These are phyloP conservation scores for Craterostigma plantagineum DNA, from an alignment of 257 asterid genomes.

Conservation along the genomic window DNA sequence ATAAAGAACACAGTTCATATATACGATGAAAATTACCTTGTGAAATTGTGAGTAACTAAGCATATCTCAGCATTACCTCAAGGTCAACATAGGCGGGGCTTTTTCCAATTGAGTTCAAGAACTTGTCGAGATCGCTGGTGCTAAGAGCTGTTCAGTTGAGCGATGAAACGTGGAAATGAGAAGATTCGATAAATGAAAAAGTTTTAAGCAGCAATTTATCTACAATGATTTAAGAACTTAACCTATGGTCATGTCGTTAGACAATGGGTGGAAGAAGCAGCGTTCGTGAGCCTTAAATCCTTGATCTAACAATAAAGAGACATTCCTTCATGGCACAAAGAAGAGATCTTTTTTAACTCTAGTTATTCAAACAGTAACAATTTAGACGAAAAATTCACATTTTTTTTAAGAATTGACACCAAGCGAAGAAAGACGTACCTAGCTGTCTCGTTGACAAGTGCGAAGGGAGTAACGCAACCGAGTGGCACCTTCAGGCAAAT, in stretches of 20 bases:
- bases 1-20: constrained; percentile 6
- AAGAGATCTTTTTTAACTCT: background rate
- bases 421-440: constrained; percentile 22
- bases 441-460: constrained; percentile 77
- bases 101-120: constrained; percentile 62
- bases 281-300: constrained; percentile 42
- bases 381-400: constrained; percentile 1
- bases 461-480: constrained; percentile 89
- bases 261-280: constrained; percentile 88
- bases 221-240: too few species aligned
- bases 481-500: constrained; percentile 52
- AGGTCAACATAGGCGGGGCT: constrained; percentile 63
- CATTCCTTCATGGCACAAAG: constrained; percentile 38
- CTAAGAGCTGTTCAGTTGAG: constrained; percentile 1
- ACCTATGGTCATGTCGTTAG: constrained; percentile 76
- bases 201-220: background rate
- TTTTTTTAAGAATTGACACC: background rate
- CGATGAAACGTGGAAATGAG: background rate
- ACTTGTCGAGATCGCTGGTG: constrained; percentile 49
- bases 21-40: too few species aligned
- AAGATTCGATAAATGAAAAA: background rate
- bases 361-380: constrained; percentile 1
- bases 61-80: constrained; percentile 38
- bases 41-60: background rate
- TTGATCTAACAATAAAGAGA: constrained; percentile 75